These are phyloP conservation scores for Hyphopichia pseudoburtonii DNA, from an alignment of 1,139 yeast species.

Conservation along the genomic window DNA sequence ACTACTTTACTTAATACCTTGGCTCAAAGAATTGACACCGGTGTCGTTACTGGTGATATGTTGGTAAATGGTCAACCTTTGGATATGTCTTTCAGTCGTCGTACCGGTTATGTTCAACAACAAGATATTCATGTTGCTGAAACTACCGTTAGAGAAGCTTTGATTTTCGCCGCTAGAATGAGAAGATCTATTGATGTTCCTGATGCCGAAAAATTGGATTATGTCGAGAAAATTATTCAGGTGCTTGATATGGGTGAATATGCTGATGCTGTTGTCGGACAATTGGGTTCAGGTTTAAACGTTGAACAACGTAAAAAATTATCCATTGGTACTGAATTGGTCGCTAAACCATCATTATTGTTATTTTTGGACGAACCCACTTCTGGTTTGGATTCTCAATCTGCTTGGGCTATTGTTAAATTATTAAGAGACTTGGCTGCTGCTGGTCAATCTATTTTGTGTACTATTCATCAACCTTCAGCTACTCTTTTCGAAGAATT, in stretches of 20 bases:
- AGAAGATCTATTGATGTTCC: slow-evolving; percentile 33
- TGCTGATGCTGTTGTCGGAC: slow-evolving; percentile 41
- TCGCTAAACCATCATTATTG: slow-evolving; percentile 38
- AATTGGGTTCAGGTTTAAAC: slow-evolving; percentile 39
- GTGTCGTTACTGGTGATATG: slow-evolving; percentile 35
- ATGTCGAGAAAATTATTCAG: slow-evolving; percentile 36
- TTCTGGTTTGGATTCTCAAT: slow-evolving; percentile 43
- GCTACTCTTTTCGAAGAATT: slow-evolving; percentile 37
- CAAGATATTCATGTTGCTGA: slow-evolving; percentile 39
- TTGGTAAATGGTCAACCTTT: slow-evolving; percentile 37
- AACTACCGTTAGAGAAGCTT: slow-evolving; percentile 39
- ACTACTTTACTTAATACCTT: slow-evolving; percentile 33
- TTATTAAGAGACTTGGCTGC: slow-evolving; percentile 42
- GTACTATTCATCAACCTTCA: slow-evolving; percentile 46
- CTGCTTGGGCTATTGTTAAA: slow-evolving; percentile 46
- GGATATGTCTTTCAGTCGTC: slow-evolving; percentile 38
- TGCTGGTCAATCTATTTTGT: slow-evolving; percentile 43
- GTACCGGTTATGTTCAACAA: slow-evolving; percentile 43
- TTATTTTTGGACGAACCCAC: slow-evolving; percentile 41
- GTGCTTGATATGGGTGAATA: slow-evolving; percentile 36
- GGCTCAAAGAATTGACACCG: slow-evolving; percentile 33
- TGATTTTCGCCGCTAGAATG: slow-evolving; percentile 34
- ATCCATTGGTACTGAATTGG: slow-evolving; percentile 41
- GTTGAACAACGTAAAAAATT: slow-evolving; percentile 39
- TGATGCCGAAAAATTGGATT: slow-evolving; percentile 30